These are phyloP conservation scores for Erodium trifolium DNA, from an alignment of 441 rosid species.

Conservation along the genomic window DNA sequence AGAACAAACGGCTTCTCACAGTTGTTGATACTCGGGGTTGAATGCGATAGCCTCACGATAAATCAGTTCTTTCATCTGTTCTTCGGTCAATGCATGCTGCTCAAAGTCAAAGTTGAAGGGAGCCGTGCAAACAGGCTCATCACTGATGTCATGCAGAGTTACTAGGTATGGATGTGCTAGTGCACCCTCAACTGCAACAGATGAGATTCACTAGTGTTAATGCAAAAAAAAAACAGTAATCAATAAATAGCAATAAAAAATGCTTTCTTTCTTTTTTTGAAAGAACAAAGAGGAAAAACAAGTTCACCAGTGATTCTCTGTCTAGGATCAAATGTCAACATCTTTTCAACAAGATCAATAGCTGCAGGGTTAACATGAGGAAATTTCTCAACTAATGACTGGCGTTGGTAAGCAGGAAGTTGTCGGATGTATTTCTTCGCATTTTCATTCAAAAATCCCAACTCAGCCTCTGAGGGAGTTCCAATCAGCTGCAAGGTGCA, in stretches of 20 bases:
- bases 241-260: background rate
- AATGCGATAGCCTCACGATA: slow-evolving; percentile 61
- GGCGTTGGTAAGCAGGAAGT: slow-evolving; percentile 62
- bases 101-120: slow-evolving; percentile 85
- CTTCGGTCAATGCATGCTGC: slow-evolving; percentile 66
- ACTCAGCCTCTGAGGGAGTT: slow-evolving; percentile 85
- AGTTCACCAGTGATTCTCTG: slow-evolving; percentile 81
- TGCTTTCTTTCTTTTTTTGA: no score
- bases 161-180: slow-evolving; percentile 74
- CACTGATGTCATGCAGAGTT: slow-evolving; percentile 68
- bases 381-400: slow-evolving; percentile 47
- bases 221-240: background rate
- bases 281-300: no score
- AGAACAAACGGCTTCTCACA: background rate
- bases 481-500: slow-evolving; percentile 62
- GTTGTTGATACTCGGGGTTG: slow-evolving; percentile 45
- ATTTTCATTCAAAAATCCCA: slow-evolving; percentile 77
- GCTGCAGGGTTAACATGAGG: slow-evolving; percentile 74
- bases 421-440: slow-evolving; percentile 77
- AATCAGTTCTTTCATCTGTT: slow-evolving; percentile 84
- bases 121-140: slow-evolving; percentile 70
- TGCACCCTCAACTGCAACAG: slow-evolving; percentile 74
- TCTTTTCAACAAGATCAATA: slow-evolving; percentile 71
- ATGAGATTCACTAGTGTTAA: background rate
- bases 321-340: slow-evolving; percentile 87